phyloP scores from a whole-genome alignment of 108 stramenopile species.

The Nitzschia sp. region DNA sequence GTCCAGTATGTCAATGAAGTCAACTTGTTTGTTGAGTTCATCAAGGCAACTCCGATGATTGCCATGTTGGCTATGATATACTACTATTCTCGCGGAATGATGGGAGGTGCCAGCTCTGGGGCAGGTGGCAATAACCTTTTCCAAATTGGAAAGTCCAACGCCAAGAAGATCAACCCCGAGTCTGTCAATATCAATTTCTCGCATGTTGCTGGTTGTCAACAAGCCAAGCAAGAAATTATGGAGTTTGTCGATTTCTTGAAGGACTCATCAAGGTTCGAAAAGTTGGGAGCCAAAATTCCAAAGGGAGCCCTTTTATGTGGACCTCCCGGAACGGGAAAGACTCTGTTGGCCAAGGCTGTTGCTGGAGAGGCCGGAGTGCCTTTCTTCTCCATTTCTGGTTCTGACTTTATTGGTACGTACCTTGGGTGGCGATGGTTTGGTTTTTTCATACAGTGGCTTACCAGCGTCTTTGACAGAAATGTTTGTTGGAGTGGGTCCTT shows the following conservation, averaged over 20 bases:
- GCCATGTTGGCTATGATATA: constrained; percentile 77
- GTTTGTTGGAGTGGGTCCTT: constrained; percentile 98
- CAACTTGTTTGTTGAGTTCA: constrained; percentile 75
- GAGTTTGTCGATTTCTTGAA: constrained; percentile 97
- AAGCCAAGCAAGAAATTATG: constrained; percentile 98
- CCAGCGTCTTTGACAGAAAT: constrained; percentile 67
- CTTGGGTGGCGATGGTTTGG: not conserved
- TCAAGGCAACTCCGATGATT: constrained; percentile 72
- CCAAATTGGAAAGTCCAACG: constrained; percentile 85
- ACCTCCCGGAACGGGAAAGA: constrained; percentile 96
- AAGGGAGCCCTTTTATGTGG: constrained; percentile 94
- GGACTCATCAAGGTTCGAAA: constrained; percentile 83
- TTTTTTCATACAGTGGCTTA: not conserved
- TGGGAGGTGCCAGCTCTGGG: constrained; percentile 67
- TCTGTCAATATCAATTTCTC: constrained; percentile 85
- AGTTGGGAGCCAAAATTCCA: constrained; percentile 95
- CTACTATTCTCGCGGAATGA: constrained; percentile 79
- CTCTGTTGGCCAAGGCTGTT: constrained; percentile 96
- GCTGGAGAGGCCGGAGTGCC: constrained; percentile 99
- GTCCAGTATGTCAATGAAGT: constrained; percentile 94
- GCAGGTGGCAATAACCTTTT: constrained; percentile 67
- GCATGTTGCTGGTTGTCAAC: constrained; percentile 98
- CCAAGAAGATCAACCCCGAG: constrained; percentile 85
- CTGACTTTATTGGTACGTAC: constrained; percentile 83
- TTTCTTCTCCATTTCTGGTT: constrained; percentile 93